phyloP scores from a whole-genome alignment of 441 rosid genomes.

The Gossypium aridum region DNA sequence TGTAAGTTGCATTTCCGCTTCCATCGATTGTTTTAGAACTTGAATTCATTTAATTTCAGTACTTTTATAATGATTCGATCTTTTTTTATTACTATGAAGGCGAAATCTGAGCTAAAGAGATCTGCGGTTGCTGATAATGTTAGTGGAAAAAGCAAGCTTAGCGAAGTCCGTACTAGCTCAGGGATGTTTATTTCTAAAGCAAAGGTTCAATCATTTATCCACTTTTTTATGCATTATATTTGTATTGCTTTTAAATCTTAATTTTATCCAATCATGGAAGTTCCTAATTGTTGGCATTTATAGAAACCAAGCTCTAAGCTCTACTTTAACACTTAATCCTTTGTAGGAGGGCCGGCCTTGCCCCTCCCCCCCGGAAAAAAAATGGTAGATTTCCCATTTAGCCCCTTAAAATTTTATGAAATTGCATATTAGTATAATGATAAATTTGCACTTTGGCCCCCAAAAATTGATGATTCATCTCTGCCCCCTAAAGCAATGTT shows the following conservation, averaged over 20 bases:
- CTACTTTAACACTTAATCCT: background rate
- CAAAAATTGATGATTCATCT: too few species aligned
- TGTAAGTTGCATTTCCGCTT: slow-evolving; percentile 29
- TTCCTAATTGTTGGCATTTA: background rate
- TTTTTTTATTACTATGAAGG: slow-evolving; percentile 25
- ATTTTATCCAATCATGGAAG: background rate
- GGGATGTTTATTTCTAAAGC: slow-evolving; percentile 91
- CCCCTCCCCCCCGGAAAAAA: too few species aligned
- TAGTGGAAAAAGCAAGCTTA: slow-evolving; percentile 75
- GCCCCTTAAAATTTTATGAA: too few species aligned
- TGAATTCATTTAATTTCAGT: slow-evolving; percentile 10
- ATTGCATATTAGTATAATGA: too few species aligned
- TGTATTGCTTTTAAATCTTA: background rate
- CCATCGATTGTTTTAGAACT: background rate
- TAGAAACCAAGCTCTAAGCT: background rate
- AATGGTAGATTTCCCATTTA: too few species aligned
- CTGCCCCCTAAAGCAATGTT: too few species aligned
- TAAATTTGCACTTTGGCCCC: too few species aligned
- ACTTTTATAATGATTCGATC: background rate
- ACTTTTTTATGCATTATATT: background rate
- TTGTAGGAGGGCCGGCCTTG: too few species aligned
- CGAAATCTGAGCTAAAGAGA: slow-evolving; percentile 81
- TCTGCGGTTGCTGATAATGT: slow-evolving; percentile 88
- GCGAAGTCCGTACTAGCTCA: slow-evolving; percentile 88
- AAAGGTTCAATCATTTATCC: slow-evolving; percentile 40